Evolutionary conservation across 1,284 basidiomycete genomes (phyloP), one percentile per base, ranked within the genome.

Genomic region (Uromyces viciae-fabae): DNA sequence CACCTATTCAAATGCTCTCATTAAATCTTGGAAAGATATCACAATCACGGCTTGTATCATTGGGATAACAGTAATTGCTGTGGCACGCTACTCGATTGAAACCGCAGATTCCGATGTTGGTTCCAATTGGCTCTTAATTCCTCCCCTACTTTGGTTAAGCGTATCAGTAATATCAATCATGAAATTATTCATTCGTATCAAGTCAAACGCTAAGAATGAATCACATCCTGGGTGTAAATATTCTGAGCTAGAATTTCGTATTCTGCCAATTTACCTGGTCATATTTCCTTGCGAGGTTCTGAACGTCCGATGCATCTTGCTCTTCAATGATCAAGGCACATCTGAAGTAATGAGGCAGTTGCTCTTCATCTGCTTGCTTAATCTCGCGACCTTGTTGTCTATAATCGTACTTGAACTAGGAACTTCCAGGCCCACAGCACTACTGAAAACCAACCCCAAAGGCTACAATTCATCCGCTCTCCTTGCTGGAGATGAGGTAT

Each of bases 11-110:
- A 60, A 36, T 38, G 73, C 73, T 38, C 38, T 75, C 14, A 25
- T 60, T 17, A 60, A 31, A 75, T 75, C 73, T 9, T 75, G 72
- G 72, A 75, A 75, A 56, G 72, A 75, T 42, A 40, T 60, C 54
- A 40, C 28, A 1, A 75, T 60, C 38, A 60, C 36, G 17, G 54
- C 40, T 43, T 60, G 52, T 19, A 75, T 54, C 33, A 36, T 75
- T 43, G 72, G 54, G 60, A 56, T 75, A 9, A 36, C 46, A 17
- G 38, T 60, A 52, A 58, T 38, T n/a, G 38, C 73, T 22, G 19
- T 46, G 22, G 56, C 56, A 25, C 72, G 72, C 33, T 46, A 58
- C 28, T n/a, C 46, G 4, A 56, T 60, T 31, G 19, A 60, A 60
- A 42, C 56, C 33, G 15, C 22, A 40, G 33, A 42, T 43, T 17